Percentiles rank a stretch among this genome's conserved stretches.
Conservation (phyloP, 2,329 filamentous ascomycete genomes). For the Paecilomyces variotii region DNA sequence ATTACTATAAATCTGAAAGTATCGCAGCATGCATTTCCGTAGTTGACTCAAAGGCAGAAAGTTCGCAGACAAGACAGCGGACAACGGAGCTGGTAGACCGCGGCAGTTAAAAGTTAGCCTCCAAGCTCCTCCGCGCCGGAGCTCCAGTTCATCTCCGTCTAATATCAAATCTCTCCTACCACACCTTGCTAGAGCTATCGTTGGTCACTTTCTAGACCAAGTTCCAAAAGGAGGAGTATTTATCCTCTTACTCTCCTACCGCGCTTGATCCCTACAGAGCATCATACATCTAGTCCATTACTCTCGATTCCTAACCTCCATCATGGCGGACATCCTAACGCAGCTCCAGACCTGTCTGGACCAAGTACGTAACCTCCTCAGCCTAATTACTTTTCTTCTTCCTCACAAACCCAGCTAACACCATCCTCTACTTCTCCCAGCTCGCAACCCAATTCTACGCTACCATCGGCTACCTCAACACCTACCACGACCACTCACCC, state of each 20-base stretch:
- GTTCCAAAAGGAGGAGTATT: too few relatives aligned
- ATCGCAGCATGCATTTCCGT: not conserved
- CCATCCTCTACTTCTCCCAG: slow-evolving; percentile 14
- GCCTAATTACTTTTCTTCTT: not conserved
- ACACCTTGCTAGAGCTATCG: not conserved
- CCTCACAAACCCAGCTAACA: slow-evolving; percentile 2
- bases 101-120: not conserved
- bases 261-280: not conserved
- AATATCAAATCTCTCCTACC: not conserved
- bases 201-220: too few relatives aligned
- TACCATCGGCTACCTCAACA: slow-evolving; percentile 41
- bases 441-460: slow-evolving; percentile 46
- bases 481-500: slow-evolving; percentile 38
- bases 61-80: not conserved
- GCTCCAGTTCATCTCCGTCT: not conserved
- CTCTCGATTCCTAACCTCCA: not conserved
- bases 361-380: slow-evolving; percentile 24
- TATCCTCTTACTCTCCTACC: not conserved
- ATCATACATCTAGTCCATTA: not conserved
- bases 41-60: not conserved
- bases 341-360: slow-evolving; percentile 45
- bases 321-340: slow-evolving; percentile 42
- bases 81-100: not conserved
- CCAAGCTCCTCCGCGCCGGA: not conserved
- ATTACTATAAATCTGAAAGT: not conserved